Evolutionary conservation across 345 rosid species (phyloP).

Genomic region (Anacardium occidentale): DNA sequence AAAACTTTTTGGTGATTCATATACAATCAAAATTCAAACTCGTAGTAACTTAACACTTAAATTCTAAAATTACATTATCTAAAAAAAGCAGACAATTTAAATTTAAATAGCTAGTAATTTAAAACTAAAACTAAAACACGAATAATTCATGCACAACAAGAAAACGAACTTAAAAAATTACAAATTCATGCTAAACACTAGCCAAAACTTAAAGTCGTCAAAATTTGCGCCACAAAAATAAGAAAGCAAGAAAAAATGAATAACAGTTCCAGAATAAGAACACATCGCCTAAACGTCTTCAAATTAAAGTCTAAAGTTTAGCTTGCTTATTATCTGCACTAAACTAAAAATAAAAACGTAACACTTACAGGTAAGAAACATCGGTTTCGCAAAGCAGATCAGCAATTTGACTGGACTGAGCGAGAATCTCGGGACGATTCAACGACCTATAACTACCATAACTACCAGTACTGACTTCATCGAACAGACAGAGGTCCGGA

Average conservation of each 20-base stretch:
- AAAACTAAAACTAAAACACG: not conserved
- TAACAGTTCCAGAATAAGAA: too few relatives aligned
- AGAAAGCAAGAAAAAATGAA: too few relatives aligned
- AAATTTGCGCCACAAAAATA: too few relatives aligned
- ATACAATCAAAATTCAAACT: too few relatives aligned
- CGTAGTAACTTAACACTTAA: too few relatives aligned
- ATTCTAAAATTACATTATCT: too few relatives aligned
- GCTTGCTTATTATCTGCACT: too few relatives aligned
- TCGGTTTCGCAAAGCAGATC: constrained; percentile 69
- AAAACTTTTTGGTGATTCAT: too few relatives aligned
- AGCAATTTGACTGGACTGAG: constrained; percentile 70
- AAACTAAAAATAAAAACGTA: not conserved
- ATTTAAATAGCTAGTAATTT: not conserved
- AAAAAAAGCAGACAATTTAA: not conserved
- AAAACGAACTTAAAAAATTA: not conserved
- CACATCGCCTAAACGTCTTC: too few relatives aligned
- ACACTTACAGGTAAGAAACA: constrained; percentile 86
- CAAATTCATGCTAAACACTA: not conserved
- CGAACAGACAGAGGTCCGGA: constrained; percentile 64
- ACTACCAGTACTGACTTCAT: constrained; percentile 37
- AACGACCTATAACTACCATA: constrained; percentile 40
- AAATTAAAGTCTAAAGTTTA: too few relatives aligned
- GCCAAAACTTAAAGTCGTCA: too few relatives aligned
- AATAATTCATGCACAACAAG: not conserved
- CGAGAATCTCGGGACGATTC: constrained; percentile 64